These are phyloP conservation scores for Alternaria solani DNA, from an alignment of 2,329 filamentous ascomycete genomes.

Conservation along the genomic window DNA sequence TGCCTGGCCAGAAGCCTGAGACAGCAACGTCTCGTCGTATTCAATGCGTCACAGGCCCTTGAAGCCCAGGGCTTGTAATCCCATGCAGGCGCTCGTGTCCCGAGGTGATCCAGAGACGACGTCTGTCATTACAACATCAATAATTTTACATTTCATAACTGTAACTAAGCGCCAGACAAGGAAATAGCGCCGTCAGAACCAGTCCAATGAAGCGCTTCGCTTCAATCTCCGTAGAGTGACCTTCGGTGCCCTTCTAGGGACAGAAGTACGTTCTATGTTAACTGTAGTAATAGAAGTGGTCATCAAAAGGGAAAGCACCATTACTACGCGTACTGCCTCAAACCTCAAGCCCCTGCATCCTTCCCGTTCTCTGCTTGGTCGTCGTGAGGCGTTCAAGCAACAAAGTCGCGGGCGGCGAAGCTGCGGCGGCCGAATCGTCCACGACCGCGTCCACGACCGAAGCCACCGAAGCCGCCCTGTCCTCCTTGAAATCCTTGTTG, in stretches of 20 bases:
- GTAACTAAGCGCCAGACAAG: slow-evolving; percentile 28
- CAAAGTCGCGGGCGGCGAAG: slow-evolving; percentile 45
- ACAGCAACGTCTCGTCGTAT: slow-evolving; percentile 19
- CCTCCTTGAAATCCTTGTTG: slow-evolving; percentile 13
- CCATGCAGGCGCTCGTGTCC: not conserved
- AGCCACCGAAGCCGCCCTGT: slow-evolving; percentile 24
- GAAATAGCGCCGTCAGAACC: slow-evolving; percentile 39
- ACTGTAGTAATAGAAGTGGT: slow-evolving; percentile 23
- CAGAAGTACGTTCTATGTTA: slow-evolving; percentile 37
- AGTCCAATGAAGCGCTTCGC: slow-evolving; percentile 46
- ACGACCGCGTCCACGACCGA: slow-evolving; percentile 22
- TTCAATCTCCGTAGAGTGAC: slow-evolving; percentile 45
- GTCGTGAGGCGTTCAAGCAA: slow-evolving; percentile 34
- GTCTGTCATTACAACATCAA: slow-evolving; percentile 10
- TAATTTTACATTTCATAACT: slow-evolving; percentile 47
- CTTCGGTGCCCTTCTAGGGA: slow-evolving; percentile 34
- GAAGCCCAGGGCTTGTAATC: not conserved
- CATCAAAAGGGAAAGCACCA: slow-evolving; percentile 34
- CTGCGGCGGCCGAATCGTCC: slow-evolving; percentile 27
- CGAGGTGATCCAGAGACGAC: not conserved
- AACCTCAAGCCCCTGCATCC: slow-evolving; percentile 5
- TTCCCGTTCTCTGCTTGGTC: not conserved
- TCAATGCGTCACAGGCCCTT: slow-evolving; percentile 6
- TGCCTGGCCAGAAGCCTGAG: slow-evolving; percentile 24
- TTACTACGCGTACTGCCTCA: slow-evolving; percentile 34